phyloP scores from a whole-genome alignment of 2,329 filamentous ascomycete species.

The Colletotrichum sp. region DNA sequence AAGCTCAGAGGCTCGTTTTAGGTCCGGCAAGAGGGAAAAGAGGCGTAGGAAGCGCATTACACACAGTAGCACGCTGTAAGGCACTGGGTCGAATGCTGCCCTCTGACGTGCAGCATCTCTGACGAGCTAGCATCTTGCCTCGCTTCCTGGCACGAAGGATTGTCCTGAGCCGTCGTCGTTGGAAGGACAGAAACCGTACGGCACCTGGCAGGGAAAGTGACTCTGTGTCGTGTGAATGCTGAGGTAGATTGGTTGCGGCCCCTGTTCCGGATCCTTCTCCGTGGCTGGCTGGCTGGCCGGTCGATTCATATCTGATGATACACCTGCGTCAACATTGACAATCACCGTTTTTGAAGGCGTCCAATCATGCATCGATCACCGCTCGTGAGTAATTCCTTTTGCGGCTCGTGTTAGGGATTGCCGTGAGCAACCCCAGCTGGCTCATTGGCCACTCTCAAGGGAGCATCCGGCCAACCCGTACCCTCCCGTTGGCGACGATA shows the following conservation, averaged over 20 bases:
- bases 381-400: neutral
- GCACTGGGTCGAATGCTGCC: neutral
- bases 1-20: neutral
- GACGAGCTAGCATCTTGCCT: constrained; percentile 3
- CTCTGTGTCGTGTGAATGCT: neutral
- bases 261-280: neutral
- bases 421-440: neutral
- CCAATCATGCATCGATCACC: neutral
- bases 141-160: neutral
- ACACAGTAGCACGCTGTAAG: neutral
- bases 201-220: neutral
- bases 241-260: neutral
- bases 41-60: neutral
- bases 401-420: neutral
- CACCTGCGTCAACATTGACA: neutral
- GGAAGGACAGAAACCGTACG: neutral
- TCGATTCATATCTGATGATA: neutral
- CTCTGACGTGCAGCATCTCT: constrained; percentile 17
- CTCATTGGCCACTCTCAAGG: neutral
- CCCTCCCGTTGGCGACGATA: neutral
- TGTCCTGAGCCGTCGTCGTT: neutral
- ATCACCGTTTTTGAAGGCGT: neutral
- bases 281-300: neutral
- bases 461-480: constrained; percentile 1
- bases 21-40: neutral